These are phyloP conservation scores for Sisymbrium irio DNA, from an alignment of 345 rosid species.

Conservation along the genomic window DNA sequence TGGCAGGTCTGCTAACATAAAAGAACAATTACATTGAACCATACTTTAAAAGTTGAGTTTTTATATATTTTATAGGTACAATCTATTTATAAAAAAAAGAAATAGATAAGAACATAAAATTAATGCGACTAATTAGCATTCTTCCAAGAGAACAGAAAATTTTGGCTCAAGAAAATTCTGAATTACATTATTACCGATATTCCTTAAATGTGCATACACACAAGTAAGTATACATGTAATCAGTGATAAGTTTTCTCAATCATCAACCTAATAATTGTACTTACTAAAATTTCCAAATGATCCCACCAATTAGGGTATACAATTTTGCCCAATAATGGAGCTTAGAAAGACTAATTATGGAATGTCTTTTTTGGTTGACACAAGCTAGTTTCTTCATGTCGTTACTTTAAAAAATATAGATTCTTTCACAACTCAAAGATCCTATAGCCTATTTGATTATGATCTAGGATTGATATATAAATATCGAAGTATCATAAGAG, in stretches of 20 bases:
- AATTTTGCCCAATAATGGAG: constrained; percentile 32
- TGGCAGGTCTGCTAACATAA: not conserved
- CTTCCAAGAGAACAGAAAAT: too few species aligned
- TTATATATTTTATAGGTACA: not conserved
- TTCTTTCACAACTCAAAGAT: constrained; percentile 25
- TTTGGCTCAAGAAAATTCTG: too few species aligned
- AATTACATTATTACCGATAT: not conserved
- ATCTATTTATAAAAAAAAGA: not conserved
- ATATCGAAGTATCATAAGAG: not conserved
- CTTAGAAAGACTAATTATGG: constrained; percentile 28
- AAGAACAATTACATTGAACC: not conserved
- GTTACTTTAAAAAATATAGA: constrained; percentile 16
- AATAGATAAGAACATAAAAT: not conserved
- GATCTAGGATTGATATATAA: not conserved
- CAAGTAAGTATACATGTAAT: not conserved
- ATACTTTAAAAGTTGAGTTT: too few species aligned
- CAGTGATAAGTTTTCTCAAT: not conserved
- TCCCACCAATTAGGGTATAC: constrained; percentile 8
- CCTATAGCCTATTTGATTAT: constrained; percentile 6
- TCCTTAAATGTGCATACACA: not conserved
- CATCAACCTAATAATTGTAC: constrained; percentile 20
- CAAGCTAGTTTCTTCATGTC: constrained; percentile 39
- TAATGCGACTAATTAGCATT: not conserved
- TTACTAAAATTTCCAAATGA: not conserved
- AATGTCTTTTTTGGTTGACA: constrained; percentile 36